Base-by-base conservation (phyloP, 1,284 basidiomycete genomes). In the Exobasidium cylindrosporum region DNA sequence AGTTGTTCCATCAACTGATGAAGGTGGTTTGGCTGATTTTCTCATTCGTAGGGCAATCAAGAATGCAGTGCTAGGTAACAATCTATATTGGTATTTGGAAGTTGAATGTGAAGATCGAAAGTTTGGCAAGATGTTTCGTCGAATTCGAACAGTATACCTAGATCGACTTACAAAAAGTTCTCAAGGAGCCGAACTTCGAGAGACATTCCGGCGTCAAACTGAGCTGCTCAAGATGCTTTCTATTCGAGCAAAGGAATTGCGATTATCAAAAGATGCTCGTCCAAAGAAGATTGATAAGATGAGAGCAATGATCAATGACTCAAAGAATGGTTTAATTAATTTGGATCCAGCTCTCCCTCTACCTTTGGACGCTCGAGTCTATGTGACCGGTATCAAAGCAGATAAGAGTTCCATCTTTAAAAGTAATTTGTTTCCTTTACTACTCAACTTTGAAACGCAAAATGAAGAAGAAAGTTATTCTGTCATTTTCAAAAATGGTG, bases 201-300 rank as follows among this genome's bases (percentile, higher is more conserved):
- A 57, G 13, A 28, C 58, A 14, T 62, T 62, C 58, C 89, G 88
- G 84, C 86, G 30, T 85, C 89, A 64, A 86, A 88, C 60, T 89
- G 91, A 1, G 83, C 85, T 29, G 88, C 89, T 69, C 86, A 90
- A 57, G 84, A 88, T 87, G 0, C 84, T 98, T 1, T 90, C 89
- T 0, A 87, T 87, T 60, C 87, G 89, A 17, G 92, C 94, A 0
- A 88, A 88, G 66, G 92, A 97, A 64, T 84, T 97, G 0, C 87
- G 94, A 6, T 86, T 85, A 4, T 92, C 90, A 0, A 97, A 97
- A 74, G 96, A 98, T 74, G 86, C 90, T 0, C 86, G 95, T 4
- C 91, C 91, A 1, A 96, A 94, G 83, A 98, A 97, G 83, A 97
- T 97, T 64, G 95, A 98, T 73, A 94, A 93, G 73, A 84, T 99